Percentiles rank a stretch among this genome's conserved stretches.
Conservation (phyloP, 176 grass and related monocot genomes). For the Raddia guianensis region DNA sequence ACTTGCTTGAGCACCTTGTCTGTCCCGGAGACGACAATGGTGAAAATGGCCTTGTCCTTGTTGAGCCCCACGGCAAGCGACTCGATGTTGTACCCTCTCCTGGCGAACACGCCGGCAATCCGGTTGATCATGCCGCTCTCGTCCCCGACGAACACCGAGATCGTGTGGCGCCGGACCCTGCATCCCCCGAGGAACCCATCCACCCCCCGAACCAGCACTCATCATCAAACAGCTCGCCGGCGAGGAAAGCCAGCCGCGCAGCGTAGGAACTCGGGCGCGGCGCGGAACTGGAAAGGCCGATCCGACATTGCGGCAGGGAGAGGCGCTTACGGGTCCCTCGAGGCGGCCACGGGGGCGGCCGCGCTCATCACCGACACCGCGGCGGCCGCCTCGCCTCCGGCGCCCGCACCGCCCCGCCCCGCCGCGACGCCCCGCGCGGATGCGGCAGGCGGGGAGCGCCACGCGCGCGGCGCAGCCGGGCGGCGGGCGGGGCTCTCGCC, state of each 20-base stretch:
- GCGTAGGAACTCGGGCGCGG: not conserved
- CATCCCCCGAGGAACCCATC: conserved; percentile 18
- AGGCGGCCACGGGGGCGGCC: not conserved
- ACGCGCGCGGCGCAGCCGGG: not conserved
- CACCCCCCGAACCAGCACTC: not conserved
- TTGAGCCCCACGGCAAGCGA: conserved; percentile 97
- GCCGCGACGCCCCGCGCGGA: conserved; percentile 8
- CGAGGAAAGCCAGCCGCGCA: not conserved
- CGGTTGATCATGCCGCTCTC: conserved; percentile 99
- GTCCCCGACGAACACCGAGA: conserved; percentile 96
- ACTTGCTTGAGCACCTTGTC: conserved; percentile 79
- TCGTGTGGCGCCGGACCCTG: conserved; percentile 84
- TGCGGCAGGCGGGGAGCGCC: not conserved
- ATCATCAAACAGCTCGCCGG: not conserved
- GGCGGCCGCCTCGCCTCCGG: conserved; percentile 33
- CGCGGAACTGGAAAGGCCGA: not conserved
- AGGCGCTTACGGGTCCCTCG: conserved; percentile 44
- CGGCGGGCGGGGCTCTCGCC: not conserved
- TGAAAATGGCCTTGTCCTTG: conserved; percentile 96
- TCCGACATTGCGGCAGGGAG: not conserved
- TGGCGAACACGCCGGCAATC: conserved; percentile 90
- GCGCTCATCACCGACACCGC: conserved; percentile 10
- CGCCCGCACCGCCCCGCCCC: not conserved
- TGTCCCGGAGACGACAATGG: conserved; percentile 89
- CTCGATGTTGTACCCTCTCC: conserved; percentile 97